Base-by-base conservation (phyloP, 805 yeast species). In the Metschnikowia gruessii region DNA sequence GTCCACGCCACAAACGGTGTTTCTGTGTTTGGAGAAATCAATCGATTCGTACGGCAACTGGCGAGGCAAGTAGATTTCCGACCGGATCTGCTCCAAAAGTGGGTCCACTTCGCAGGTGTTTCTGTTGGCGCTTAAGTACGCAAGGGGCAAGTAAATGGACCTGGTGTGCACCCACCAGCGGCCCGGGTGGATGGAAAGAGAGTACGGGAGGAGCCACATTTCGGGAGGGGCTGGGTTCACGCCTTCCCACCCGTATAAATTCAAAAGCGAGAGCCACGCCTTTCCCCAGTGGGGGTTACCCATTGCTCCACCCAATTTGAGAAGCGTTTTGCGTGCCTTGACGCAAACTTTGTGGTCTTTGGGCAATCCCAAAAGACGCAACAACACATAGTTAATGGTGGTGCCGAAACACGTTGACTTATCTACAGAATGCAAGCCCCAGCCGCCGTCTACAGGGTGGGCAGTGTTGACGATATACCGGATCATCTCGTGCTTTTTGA, bases 161-260 rank as follows among this genome's bases (percentile, higher is more conserved):
- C 99, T 74, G 0, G 97, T 91, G 60, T 94, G 99, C 18, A 92
- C 97, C 99, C 99, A 94, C 99, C 98, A 94, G 61, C 87, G 79
- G 30, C 91, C 95, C 1, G 99, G 99, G 60, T 94, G 98, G 34
- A 90, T 72, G 0, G 96, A 95, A 1, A 85, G 58, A 40, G 74
- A 61, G 51, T 89, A 87, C 1, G 99, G 99, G 35, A 92, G 65
- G 48, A 85, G 65, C 94, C 96, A 94, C 40, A 90, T 68, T 61
- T 94, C 99, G 1, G 97, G 92, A 2, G 99, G 99, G 1, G 97
- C 95, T 2, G 99, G 99, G 56, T 94, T 94, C 4, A 92, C 96
- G 45, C 99, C 99, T 51, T 87, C 95, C 96, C 98, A 94, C 33
- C 80, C 80, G 61, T 91, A 94, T 43, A 94, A 66, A 52, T 85